Conservation (phyloP, 1,284 basidiomycete genomes). For the Leccinum holopus region DNA sequence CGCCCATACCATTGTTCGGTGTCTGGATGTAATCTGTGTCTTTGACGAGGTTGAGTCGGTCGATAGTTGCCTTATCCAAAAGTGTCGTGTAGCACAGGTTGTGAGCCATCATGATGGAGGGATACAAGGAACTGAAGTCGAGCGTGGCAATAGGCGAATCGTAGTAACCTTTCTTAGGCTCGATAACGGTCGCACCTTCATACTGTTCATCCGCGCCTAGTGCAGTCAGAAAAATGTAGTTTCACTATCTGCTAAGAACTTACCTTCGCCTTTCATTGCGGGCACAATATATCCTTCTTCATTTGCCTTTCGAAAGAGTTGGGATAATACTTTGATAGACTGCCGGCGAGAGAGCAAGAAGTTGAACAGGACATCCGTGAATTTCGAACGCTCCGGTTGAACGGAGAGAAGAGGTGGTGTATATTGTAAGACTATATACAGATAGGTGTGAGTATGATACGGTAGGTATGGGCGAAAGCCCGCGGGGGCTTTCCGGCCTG, state of each 20-base stretch:
- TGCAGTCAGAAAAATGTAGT: slow-evolving; percentile 1
- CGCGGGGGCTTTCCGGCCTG: too few relatives aligned
- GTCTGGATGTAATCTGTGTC: slow-evolving; percentile 89
- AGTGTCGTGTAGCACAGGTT: slow-evolving; percentile 96
- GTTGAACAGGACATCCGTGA: slow-evolving; percentile 81
- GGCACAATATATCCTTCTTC: slow-evolving; percentile 88
- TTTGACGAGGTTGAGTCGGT: slow-evolving; percentile 73
- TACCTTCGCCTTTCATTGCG: slow-evolving; percentile 79
- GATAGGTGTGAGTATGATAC: too few relatives aligned
- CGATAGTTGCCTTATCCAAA: slow-evolving; percentile 74
- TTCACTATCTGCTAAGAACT: slow-evolving; percentile 5
- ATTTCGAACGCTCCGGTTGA: too few relatives aligned
- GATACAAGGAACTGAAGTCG: slow-evolving; percentile 96
- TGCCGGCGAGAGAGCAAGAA: slow-evolving; percentile 89
- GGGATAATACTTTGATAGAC: slow-evolving; percentile 95
- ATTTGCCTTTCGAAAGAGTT: slow-evolving; percentile 87
- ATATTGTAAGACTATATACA: too few relatives aligned
- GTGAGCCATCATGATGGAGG: slow-evolving; percentile 99
- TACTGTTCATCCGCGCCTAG: slow-evolving; percentile 90
- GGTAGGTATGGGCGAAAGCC: too few relatives aligned
- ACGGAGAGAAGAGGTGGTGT: too few relatives aligned
- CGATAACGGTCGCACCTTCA: slow-evolving; percentile 96
- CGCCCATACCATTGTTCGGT: slow-evolving; percentile 79
- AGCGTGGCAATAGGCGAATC: slow-evolving; percentile 93
- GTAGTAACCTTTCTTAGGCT: slow-evolving; percentile 92